Evolutionary conservation across 2,329 filamentous ascomycete species (phyloP), one percentile per base, ranked within the genome.

Genomic region (Aspergillus candidus): DNA sequence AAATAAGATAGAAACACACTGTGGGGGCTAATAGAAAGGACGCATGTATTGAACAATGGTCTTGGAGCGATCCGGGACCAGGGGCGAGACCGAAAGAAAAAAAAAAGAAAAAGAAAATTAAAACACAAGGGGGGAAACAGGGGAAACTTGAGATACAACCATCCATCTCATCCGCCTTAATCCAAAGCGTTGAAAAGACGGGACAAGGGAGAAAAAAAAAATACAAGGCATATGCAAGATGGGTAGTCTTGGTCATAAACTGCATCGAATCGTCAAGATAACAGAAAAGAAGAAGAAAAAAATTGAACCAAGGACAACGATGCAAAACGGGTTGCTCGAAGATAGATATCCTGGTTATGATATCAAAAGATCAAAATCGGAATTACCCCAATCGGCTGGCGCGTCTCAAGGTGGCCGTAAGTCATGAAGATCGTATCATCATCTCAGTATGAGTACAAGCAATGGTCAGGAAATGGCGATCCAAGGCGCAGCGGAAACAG

Each of bases 371-470:
- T 54, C 50, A 52, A 43, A 45, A 44, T 45, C 46, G 41, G 32
- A 40, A 41, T 48, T 13, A 38, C 50, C 59, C 53, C 47, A 51
- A 47, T 52, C 55, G 48, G 51, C 51, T 59, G 54, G 55, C 57
- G 41, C 38, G 33, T 50, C 47, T 52, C 46, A 48, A 45, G 44
- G 44, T 54, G 52, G 56, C 55, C 56, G 53, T 58, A 53, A 58
- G 38, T 57, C 55, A 52, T 57, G 38, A 60, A 55, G 54, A 59
- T 67, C 65, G 60, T 67, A 48, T 54, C 59, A 58, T 67, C 63
- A 53, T 66, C 46, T 58, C 55, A 57, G 51, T 68, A 67, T 62
- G 61, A 55, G 58, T 68, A 68, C 65, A 67, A 43, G 53, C 54
- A 50, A 43, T 52, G 47, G 44, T 47, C 49, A 54, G 43, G 42